Base-by-base conservation (phyloP, 2,329 filamentous ascomycete species). In the Pseudopyricularia cyperi region DNA sequence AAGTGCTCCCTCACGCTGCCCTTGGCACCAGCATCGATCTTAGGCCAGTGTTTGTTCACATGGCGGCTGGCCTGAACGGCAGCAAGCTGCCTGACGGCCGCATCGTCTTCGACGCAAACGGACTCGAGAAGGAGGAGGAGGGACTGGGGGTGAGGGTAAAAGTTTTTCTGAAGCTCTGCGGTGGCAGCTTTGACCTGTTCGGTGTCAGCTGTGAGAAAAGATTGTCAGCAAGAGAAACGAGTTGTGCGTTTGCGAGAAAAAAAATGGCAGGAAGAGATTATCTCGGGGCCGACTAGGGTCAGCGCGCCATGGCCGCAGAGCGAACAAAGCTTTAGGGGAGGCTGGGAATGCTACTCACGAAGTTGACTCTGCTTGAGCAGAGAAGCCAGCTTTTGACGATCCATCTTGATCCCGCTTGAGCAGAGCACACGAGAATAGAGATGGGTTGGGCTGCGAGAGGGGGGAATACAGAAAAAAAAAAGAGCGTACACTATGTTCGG, bases 161-260 rank as follows among this genome's bases (percentile, higher is more conserved):
- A 97, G 70, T 87, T 87, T 70, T 94, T 93, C 70, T 95, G 90
- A 55, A 97, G 81, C 62, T 89, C 83, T 54, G 86, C 82, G 17
- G 91, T 98, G 57, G 90, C 89, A 59, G 86, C 82, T 79, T 96
- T 94, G 68, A 95, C 83, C 70, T 83, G 82, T 60, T 87, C 82
- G 59, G 89, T 95, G 71, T 95, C 85, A 65, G 93, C 89, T 95
- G 63, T 35, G 56, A 57, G 34, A 46, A 56, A 55, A 46, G 56
- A 5, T 48, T 6, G 66, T 72, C 58, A 74, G 68, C 56, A 55
- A 56, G 11, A 44, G 24, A 44, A 44, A 44, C 7, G n/a, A 24
- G 22, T 44, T 44, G 28, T 30, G 28, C 9, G 28, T 33, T 22
- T 35, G 17, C 6, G 52, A 37, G 46, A 47, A 50, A 53, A 28